Percentiles rank a stretch among this genome's conserved stretches.
These are phyloP conservation scores for Penicillium sp. DNA, from an alignment of 2,329 filamentous ascomycete species.

Conservation along the genomic window DNA sequence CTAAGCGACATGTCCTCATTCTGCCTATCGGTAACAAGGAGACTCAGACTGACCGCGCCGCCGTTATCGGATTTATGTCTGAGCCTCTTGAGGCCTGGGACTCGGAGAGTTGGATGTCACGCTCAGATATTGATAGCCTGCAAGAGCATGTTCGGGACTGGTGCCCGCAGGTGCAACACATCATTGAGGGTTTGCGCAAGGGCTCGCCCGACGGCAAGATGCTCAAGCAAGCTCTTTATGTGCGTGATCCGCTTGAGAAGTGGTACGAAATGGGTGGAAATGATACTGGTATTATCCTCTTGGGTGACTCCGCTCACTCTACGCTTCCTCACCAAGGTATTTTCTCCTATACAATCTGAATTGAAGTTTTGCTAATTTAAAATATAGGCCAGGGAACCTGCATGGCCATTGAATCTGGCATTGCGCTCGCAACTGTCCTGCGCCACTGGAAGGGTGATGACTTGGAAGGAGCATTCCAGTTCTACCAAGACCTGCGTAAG, in stretches of 20 bases:
- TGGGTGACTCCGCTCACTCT: constrained; percentile 36
- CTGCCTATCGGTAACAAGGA: constrained; percentile 40
- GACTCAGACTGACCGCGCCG: constrained; percentile 31
- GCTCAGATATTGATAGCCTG: constrained; percentile 33
- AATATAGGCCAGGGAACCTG: constrained; percentile 33
- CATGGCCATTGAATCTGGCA: constrained; percentile 36
- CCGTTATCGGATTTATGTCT: constrained; percentile 39
- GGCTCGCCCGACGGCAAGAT: constrained; percentile 31
- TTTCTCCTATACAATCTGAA: background rate
- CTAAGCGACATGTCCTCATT: constrained; percentile 34
- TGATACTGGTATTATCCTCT: constrained; percentile 31
- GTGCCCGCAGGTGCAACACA: constrained; percentile 34
- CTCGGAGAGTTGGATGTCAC: constrained; percentile 37
- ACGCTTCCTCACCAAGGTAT: constrained; percentile 36
- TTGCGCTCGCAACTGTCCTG: constrained; percentile 32
- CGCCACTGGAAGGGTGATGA: constrained; percentile 30
- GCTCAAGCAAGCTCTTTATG: constrained; percentile 36
- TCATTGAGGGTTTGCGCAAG: constrained; percentile 32
- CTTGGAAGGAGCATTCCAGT: constrained; percentile 31
- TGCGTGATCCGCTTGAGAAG: constrained; percentile 32
- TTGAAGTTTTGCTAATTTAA: constrained; percentile 1
- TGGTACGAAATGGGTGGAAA: constrained; percentile 30
- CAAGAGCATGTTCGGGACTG: constrained; percentile 35
- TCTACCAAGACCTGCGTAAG: constrained; percentile 38
- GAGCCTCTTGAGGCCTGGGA: constrained; percentile 37